Evolutionary conservation across 2,329 filamentous ascomycete species (phyloP), one percentile per base, ranked within the genome.

Genomic region (Talaromyces atroroseus): DNA sequence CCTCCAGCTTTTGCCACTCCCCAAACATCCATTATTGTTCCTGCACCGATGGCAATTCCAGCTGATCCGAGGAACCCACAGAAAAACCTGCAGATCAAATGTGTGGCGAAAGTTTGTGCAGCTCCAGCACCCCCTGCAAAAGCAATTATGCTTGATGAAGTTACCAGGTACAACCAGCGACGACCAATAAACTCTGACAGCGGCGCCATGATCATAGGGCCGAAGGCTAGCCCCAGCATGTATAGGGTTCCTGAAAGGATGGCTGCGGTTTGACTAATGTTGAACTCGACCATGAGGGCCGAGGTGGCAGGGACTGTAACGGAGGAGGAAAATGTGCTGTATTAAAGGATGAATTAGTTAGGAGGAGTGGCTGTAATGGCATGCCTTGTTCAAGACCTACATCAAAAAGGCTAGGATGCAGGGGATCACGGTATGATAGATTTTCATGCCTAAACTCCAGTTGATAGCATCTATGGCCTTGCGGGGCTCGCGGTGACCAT

Each of bases 11-110:
- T 49, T 14, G n/a, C 51, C 23, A 38, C 4, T 84, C 71, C 84
- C 81, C 64, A 86, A 86, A 88, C 85, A 71, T 90, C 87, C 32
- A 82, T 83, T 71, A 88, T 87, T 55, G 88, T 83, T 58, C 85
- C 86, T 5, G 83, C 86, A 57, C 87, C 86, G 66, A 89, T 53
- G 5, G 49, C 49, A 32, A 57, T 29, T 10, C 58, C 62, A 5
- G 64, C 61, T 2, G 62, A 60, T 21, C 62, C 61, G 48, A 66
- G 63, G 11, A 64, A 58, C 1, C 64, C 64, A 6, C 62, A 61
- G 38, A 66, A 60, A 49, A 66, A 66, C 24, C 64, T 58, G 54
- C 64, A 66, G 51, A 61, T 46, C 23, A 60, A n/a, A 42, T 40
- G 38, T 16, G 45, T 47, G 85, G 42, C 52, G 18, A 58, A 51